Evolutionary conservation across 345 rosid species (phyloP).

Genomic region (Fremontodendron californicum): DNA sequence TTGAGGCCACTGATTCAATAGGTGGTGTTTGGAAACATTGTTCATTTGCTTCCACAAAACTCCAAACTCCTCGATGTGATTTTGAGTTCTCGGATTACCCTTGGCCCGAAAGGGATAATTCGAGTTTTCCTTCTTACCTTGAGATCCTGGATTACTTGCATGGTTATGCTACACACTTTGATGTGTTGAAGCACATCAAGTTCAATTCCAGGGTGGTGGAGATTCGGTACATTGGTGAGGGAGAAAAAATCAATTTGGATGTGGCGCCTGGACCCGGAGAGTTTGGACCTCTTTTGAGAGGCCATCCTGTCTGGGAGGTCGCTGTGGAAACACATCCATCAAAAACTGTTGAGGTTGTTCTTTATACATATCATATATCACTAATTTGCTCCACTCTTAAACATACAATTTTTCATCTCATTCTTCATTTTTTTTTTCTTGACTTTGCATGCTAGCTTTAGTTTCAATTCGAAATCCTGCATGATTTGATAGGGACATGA

Average conservation of each 20-base stretch:
- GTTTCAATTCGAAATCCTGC: neutral
- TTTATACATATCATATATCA: neutral
- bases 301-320: slow-evolving; percentile 44
- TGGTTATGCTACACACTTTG: slow-evolving; percentile 37
- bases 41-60: slow-evolving; percentile 37
- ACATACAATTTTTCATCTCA: neutral
- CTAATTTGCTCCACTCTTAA: neutral
- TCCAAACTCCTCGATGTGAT: slow-evolving; percentile 42
- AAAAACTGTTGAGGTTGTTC: slow-evolving; percentile 26
- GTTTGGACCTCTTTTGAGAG: slow-evolving; percentile 26
- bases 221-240: slow-evolving; percentile 22
- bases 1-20: slow-evolving; percentile 49
- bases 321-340: slow-evolving; percentile 25
- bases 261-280: slow-evolving; percentile 10
- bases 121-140: slow-evolving; percentile 32
- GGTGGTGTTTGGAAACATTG: slow-evolving; percentile 74
- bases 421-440: neutral
- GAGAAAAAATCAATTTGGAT: neutral
- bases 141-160: slow-evolving; percentile 39
- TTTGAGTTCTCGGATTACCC: slow-evolving; percentile 44
- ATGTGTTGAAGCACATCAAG: slow-evolving; percentile 34
- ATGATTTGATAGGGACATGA: neutral
- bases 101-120: slow-evolving; percentile 39
- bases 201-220: slow-evolving; percentile 39
- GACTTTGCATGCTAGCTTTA: neutral